Conservation (phyloP, 176 grass and related monocot species). For the Cenchrus purpureus region DNA sequence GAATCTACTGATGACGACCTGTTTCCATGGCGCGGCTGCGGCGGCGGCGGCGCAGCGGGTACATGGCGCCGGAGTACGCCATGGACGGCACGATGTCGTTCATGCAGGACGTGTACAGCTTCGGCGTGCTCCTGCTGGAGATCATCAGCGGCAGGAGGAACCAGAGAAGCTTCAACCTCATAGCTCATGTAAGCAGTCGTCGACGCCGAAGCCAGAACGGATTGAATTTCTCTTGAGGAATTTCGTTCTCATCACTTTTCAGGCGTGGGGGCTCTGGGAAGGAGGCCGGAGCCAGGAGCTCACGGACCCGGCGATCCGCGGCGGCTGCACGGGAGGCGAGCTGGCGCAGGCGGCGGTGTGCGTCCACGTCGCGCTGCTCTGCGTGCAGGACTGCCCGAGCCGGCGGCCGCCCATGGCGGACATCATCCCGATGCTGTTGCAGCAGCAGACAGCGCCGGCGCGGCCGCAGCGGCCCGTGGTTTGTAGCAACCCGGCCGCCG, state of each 20-base stretch:
- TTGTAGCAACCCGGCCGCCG: background rate
- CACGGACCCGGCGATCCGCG: constrained; percentile 12
- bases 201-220: too few relatives aligned
- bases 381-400: constrained; percentile 50
- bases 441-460: background rate
- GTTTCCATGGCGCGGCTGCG: background rate
- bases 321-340: constrained; percentile 1
- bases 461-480: constrained; percentile 36
- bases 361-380: constrained; percentile 44
- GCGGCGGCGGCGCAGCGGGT: constrained; percentile 14
- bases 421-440: constrained; percentile 43
- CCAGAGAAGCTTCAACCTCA: constrained; percentile 32
- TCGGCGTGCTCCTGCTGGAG: constrained; percentile 71
- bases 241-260: background rate
- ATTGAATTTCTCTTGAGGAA: too few relatives aligned
- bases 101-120: constrained; percentile 82
- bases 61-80: constrained; percentile 62
- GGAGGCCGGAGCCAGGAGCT: constrained; percentile 25
- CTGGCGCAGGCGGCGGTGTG: constrained; percentile 34
- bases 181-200: constrained; percentile 14
- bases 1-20: background rate
- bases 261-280: constrained; percentile 49
- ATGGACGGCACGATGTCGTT: constrained; percentile 52
- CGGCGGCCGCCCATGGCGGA: constrained; percentile 31
- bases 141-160: constrained; percentile 54